These are phyloP conservation scores for Cladosporium halotolerans DNA, from an alignment of 2,329 filamentous ascomycete genomes.

Conservation along the genomic window DNA sequence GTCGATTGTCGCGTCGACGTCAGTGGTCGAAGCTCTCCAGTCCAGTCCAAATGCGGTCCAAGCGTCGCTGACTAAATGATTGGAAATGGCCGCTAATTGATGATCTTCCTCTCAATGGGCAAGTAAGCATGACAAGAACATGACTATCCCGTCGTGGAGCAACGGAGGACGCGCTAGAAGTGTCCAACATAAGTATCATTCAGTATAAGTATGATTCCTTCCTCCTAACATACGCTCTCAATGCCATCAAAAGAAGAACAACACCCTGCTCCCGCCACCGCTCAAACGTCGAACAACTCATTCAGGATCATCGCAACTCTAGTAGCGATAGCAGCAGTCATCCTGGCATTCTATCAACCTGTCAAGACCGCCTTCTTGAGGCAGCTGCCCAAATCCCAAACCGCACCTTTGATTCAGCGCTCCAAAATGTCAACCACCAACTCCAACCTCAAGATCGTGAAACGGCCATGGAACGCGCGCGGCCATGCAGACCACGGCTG, in stretches of 20 bases:
- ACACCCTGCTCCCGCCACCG: conserved; percentile 4
- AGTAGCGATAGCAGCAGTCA: conserved; percentile 34
- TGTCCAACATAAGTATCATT: conserved; percentile 1
- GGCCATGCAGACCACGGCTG: conserved; percentile 79
- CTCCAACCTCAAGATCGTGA: conserved; percentile 55
- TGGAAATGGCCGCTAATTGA: not conserved
- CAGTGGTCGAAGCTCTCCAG: not conserved
- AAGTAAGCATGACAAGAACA: conserved; percentile 9
- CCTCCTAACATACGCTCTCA: conserved; percentile 4
- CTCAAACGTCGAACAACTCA: conserved; percentile 8
- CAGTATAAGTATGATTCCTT: conserved; percentile 12
- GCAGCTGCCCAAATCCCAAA: conserved; percentile 25
- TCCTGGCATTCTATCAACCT: conserved; percentile 40
- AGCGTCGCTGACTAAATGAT: conserved; percentile 5
- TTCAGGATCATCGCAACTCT: conserved; percentile 26
- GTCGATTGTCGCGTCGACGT: not conserved
- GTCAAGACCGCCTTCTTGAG: conserved; percentile 33
- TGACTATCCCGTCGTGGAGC: not conserved
- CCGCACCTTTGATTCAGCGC: conserved; percentile 13
- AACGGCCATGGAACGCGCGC: conserved; percentile 63
- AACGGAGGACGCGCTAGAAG: conserved; percentile 3
- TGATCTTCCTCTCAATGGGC: not conserved
- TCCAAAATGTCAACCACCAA: conserved; percentile 31
- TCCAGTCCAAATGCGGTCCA: not conserved
- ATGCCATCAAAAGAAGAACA: conserved; percentile 16